phyloP scores from a whole-genome alignment of 225 moss, liverwort and hornwort genomes.

The Lunularia cruciata region DNA sequence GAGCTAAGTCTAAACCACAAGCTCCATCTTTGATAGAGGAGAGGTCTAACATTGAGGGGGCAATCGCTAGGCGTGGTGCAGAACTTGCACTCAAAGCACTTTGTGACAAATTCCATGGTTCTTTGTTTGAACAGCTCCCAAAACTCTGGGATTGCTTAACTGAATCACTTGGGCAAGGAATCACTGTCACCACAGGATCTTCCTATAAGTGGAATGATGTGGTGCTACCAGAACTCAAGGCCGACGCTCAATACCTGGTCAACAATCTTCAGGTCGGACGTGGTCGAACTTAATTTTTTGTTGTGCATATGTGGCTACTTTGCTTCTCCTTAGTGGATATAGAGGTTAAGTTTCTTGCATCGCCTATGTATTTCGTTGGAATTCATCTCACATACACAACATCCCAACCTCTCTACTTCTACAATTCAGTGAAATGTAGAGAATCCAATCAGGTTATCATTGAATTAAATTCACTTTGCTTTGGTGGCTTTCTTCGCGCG shows the following conservation, averaged over 20 bases:
- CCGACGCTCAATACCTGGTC: conserved; percentile 71
- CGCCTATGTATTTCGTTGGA: too few relatives aligned
- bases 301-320: too few relatives aligned
- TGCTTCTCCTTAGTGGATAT: too few relatives aligned
- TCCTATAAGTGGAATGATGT: conserved; percentile 42
- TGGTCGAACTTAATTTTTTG: not conserved
- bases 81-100: conserved; percentile 73
- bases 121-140: conserved; percentile 75
- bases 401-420: too few relatives aligned
- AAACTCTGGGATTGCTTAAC: conserved; percentile 95
- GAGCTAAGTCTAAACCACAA: conserved; percentile 50
- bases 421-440: too few relatives aligned
- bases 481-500: too few relatives aligned
- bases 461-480: too few relatives aligned
- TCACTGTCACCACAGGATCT: conserved; percentile 29
- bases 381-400: too few relatives aligned
- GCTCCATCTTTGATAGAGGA: conserved; percentile 56
- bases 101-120: conserved; percentile 66
- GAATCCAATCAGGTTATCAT: too few relatives aligned
- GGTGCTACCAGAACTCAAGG: conserved; percentile 56
- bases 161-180: conserved; percentile 69
- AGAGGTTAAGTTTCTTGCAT: too few relatives aligned
- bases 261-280: conserved; percentile 75
- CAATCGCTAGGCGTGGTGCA: conserved; percentile 82
- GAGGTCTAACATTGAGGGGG: conserved; percentile 72